Evolutionary conservation across 768 basidiomycete species (phyloP), one percentile per base, ranked within the genome.

Genomic region (Suillus tomentosus): DNA sequence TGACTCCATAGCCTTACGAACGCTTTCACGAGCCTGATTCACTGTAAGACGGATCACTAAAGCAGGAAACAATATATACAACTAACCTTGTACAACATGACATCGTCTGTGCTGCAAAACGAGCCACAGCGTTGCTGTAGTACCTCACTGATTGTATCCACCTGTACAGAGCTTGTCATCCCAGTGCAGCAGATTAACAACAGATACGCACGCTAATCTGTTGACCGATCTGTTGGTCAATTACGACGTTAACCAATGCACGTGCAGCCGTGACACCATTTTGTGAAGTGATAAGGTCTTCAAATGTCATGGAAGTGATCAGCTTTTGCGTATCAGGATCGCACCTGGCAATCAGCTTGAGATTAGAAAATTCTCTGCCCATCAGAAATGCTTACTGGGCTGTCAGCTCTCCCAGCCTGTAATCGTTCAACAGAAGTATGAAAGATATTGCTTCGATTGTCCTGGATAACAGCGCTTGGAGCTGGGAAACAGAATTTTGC

Each of bases 21-120:
- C 83, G 69, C 92, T 95, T 79, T 99, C 97, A 73, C 93, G 90
- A 2, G 96, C 96, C 94, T 96, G 34, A 47, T 15, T 31, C 55
- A 64, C 54, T 69, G 45, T 55, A 42, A 54, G 57, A n/a, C n/a
- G 56, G 17, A 62, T 24, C n/a, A 53, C 15, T 45, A 43, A 53
- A 55, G 60, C 48, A 19, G 14, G 60, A 62, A 47, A 19, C 19
- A n/a, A 54, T 19, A n/a, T 61, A 51, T 62, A 61, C 34, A 37
- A 68, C 78, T 63, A 69, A 88, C 95, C 82, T 99, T 99, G 81
- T 99, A 98, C 36, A 97, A 77, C 84, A 97, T 92, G 51, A 99
- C 97, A 77, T 99, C 97, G 72, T 98, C 97, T 2, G 96, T 90
- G 69, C 96, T 96, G 76, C 95, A 98, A 84, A 99, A 99, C 15